A percentile compares a stretch with the other conserved stretches of the same genome.
These are phyloP conservation scores for Ajuga chamaepitys DNA, from an alignment of 257 asterid species.

Conservation along the genomic window DNA sequence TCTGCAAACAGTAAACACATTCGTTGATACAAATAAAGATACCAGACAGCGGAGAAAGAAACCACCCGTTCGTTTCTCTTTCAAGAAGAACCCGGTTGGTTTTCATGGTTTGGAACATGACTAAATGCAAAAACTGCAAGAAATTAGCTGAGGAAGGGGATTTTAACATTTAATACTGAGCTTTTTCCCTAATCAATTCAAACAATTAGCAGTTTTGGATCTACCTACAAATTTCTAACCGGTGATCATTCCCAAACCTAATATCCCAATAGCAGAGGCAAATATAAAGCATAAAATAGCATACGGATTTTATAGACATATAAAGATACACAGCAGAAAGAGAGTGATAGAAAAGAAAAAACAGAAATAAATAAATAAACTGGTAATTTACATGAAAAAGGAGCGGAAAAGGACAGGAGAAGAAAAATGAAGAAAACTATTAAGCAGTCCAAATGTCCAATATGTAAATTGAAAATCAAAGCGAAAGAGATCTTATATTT, in stretches of 20 bases:
- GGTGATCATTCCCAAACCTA: slow-evolving; percentile 6
- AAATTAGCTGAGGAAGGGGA: neutral
- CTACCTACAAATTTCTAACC: neutral
- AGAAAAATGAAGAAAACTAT: neutral
- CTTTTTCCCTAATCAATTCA: neutral
- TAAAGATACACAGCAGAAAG: neutral
- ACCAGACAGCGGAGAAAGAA: neutral
- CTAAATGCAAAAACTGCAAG: neutral
- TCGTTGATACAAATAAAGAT: neutral
- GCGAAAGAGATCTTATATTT: slow-evolving; percentile 20
- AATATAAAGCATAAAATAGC: neutral
- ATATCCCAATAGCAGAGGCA: neutral
- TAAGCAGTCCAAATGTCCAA: neutral
- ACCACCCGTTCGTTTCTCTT: neutral
- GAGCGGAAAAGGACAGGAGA: neutral
- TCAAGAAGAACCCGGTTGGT: neutral
- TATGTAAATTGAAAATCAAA: slow-evolving; percentile 2
- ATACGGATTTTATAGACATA: neutral
- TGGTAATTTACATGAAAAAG: slow-evolving; percentile 8
- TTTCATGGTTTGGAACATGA: neutral
- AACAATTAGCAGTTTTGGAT: neutral
- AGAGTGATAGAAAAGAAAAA: neutral
- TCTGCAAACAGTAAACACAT: neutral
- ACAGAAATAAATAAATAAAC: neutral
- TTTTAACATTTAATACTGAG: neutral